A percentile compares a stretch with the other conserved stretches of the same genome.
These are phyloP conservation scores for Stemphylium vesicarium DNA, from an alignment of 2,329 filamentous ascomycete species.

Conservation along the genomic window DNA sequence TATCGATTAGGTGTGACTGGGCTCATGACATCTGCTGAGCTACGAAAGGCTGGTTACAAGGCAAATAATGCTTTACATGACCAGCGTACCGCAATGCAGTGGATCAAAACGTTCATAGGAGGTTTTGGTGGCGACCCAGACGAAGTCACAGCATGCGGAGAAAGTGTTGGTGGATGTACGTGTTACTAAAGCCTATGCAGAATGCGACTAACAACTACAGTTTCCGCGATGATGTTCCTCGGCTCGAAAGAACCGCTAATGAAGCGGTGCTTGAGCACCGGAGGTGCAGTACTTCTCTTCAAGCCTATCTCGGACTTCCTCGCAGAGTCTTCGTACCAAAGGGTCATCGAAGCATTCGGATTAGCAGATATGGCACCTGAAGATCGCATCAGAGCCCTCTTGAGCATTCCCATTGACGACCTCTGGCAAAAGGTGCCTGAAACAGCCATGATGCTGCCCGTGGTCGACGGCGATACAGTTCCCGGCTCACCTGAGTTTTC, in stretches of 20 bases:
- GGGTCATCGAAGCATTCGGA: conserved; percentile 50
- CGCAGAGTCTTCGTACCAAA: conserved; percentile 53
- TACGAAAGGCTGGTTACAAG: conserved; percentile 52
- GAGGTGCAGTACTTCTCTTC: conserved; percentile 48
- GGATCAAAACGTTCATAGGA: conserved; percentile 46
- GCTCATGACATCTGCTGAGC: conserved; percentile 55
- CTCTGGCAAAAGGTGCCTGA: conserved; percentile 51
- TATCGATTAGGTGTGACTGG: conserved; percentile 43
- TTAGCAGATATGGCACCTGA: conserved; percentile 47
- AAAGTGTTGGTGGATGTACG: conserved; percentile 58
- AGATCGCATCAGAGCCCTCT: conserved; percentile 52
- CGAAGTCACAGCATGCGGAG: conserved; percentile 52
- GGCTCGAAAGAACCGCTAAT: conserved; percentile 41
- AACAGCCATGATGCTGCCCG: conserved; percentile 44
- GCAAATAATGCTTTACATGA: conserved; percentile 46
- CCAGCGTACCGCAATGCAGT: conserved; percentile 46
- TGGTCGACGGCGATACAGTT: conserved; percentile 54
- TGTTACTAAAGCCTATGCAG: not conserved
- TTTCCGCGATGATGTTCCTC: conserved; percentile 37
- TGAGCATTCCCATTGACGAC: conserved; percentile 50
- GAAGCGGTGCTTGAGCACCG: conserved; percentile 53
- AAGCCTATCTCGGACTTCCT: conserved; percentile 47
- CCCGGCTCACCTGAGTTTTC: conserved; percentile 36
- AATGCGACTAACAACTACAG: conserved; percentile 17
- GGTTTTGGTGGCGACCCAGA: conserved; percentile 50